phyloP scores from a whole-genome alignment of 768 basidiomycete genomes.

The Pleurotus ostreatus region DNA sequence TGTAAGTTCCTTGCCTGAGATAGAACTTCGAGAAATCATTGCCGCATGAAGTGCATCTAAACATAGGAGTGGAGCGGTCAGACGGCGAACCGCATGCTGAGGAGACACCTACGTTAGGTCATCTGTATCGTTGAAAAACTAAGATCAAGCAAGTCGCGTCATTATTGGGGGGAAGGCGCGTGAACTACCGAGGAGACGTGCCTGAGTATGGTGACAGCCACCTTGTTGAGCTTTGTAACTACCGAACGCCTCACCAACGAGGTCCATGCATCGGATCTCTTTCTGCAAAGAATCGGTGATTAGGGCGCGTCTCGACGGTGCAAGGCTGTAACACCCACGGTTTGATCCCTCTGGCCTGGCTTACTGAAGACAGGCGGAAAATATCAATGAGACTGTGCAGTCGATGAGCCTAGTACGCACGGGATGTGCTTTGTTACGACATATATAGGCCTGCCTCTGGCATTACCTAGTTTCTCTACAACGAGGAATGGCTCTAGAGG shows the following conservation, averaged over 20 bases:
- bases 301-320: not conserved
- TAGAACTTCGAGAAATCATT: conserved; percentile 7
- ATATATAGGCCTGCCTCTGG: conserved; percentile 7
- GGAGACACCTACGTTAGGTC: not conserved
- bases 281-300: not conserved
- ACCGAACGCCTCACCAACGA: conserved; percentile 5
- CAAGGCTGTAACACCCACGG: not conserved
- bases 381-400: not conserved
- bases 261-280: conserved; percentile 9
- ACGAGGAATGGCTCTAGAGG: conserved; percentile 6
- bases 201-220: conserved; percentile 6
- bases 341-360: not conserved
- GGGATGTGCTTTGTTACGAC: conserved; percentile 6
- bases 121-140: conserved; percentile 9
- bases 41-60: conserved; percentile 6
- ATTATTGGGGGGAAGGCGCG: too few species aligned
- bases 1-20: conserved; percentile 5
- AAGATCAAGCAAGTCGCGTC: not conserved
- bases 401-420: not conserved
- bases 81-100: not conserved
- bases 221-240: conserved; percentile 8
- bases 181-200: not conserved
- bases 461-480: conserved; percentile 6
- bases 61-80: not conserved
- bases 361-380: not conserved